A percentile compares a stretch with the other conserved stretches of the same genome.
These are phyloP conservation scores for Leccinum pellstonianum DNA, from an alignment of 768 basidiomycete species.

Conservation along the genomic window DNA sequence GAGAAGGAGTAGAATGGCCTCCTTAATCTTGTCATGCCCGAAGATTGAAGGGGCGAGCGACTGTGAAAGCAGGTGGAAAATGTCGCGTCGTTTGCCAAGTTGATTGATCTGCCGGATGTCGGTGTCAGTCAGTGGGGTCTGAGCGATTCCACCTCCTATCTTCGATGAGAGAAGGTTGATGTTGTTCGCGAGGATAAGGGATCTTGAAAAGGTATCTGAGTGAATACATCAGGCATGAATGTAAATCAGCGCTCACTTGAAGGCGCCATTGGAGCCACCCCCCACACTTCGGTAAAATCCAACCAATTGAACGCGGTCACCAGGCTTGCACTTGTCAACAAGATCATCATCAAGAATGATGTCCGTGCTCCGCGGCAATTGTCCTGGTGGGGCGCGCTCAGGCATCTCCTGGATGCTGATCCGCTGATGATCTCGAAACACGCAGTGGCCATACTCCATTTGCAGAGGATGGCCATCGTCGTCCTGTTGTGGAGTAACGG, in stretches of 20 bases:
- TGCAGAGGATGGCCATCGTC: slow-evolving; percentile 84
- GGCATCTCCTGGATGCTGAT: slow-evolving; percentile 99
- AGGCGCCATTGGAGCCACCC: slow-evolving; percentile 86
- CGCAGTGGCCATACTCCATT: slow-evolving; percentile 89
- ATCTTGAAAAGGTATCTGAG: slow-evolving; percentile 48
- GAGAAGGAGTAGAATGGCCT: slow-evolving; percentile 86
- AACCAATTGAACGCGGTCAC: slow-evolving; percentile 95
- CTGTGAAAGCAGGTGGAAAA: slow-evolving; percentile 85
- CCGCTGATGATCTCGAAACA: slow-evolving; percentile 95
- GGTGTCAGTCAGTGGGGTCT: slow-evolving; percentile 85
- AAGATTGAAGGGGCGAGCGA: slow-evolving; percentile 98
- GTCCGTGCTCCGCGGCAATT: slow-evolving; percentile 93
- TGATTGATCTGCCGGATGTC: slow-evolving; percentile 98
- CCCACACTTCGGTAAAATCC: slow-evolving; percentile 94
- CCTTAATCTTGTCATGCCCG: slow-evolving; percentile 95
- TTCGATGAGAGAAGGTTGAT: slow-evolving; percentile 94
- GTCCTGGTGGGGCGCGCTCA: slow-evolving; percentile 95
- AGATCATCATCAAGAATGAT: slow-evolving; percentile 95
- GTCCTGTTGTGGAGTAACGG: slow-evolving; percentile 87
- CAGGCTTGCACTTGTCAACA: slow-evolving; percentile 96
- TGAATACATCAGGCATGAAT: slow-evolving; percentile 5
- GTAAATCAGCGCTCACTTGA: slow-evolving; percentile 64
- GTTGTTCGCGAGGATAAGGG: slow-evolving; percentile 91
- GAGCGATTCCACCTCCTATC: slow-evolving; percentile 91
- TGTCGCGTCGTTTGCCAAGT: slow-evolving; percentile 80